Evolutionary conservation across 169 alveolate species (phyloP), one percentile per base, ranked within the genome.

Genomic region (Haemoproteus tartakovskyi): DNA sequence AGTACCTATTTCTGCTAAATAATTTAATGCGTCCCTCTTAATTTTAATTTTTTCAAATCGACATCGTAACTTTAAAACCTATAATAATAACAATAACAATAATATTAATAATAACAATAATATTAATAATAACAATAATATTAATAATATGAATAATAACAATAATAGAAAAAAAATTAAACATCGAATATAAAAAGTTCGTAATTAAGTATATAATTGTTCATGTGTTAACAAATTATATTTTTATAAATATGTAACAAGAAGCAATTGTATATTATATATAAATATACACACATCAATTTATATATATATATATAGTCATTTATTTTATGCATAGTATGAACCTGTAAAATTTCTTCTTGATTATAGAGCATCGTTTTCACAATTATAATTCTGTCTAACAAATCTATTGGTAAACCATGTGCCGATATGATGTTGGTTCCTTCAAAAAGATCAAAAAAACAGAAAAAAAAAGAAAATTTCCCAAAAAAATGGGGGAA

Each of bases 341-440:
- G 27, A 24, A 74, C 84, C 78, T 74, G 84, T 24, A 57, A 40
- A 56, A 74, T 92, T 74, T 95, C 98, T 33, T 94, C 97, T 62
- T 92, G 79, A 24, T 95, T 87, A 85, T 97, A 97, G 14, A 98
- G 98, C 81, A 95, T 87, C 11, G 99, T 96, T 87, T 97, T 94
- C 52, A 96, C 95, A 62, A 97, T 97, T 50, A 97, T 88, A 46
- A 97, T 90, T 79, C 99, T 93, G 86, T 97, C 99, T 43, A 97
- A 87, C 8, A 97, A 85, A 90, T 97, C 99, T 21, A 96, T 97
- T 0, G 99, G 99, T 43, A 97, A 95, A 26, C 99, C 99, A 70
- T 96, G 99, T 9, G 99, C 97, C 14, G 98, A 92, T 46, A 91
- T 89, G 70, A 96, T 95, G 33, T 96, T 99, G 14, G 99, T 96